A percentile compares a stretch with the other conserved stretches of the same genome.
Evolutionary conservation across 805 yeast species (phyloP).

Genomic region (Vanderwaltozyma polyspora): DNA sequence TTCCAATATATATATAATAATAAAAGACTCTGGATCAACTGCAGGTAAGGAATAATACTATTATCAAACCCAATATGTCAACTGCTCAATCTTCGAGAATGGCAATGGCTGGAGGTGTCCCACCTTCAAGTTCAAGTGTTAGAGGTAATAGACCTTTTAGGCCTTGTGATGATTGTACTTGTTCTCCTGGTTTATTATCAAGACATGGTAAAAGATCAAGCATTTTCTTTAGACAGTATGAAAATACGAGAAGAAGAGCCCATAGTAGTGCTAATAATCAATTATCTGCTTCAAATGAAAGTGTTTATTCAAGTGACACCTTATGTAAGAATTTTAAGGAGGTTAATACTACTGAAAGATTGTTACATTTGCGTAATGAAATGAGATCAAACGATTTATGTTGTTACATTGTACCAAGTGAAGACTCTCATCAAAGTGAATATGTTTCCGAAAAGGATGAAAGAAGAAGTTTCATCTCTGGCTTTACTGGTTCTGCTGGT

Average conservation of each 20-base stretch:
- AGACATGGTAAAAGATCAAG: constrained; percentile 52
- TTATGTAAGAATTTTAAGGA: constrained; percentile 29
- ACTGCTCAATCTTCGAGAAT: background rate
- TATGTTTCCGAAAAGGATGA: constrained; percentile 74
- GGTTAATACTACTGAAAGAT: constrained; percentile 46
- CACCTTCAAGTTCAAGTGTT: constrained; percentile 1
- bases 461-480: constrained; percentile 70
- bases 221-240: constrained; percentile 30
- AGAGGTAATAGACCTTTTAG: constrained; percentile 27
- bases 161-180: constrained; percentile 66
- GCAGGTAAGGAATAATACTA: too few relatives aligned
- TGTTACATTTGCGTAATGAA: constrained; percentile 45
- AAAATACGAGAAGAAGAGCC: constrained; percentile 23
- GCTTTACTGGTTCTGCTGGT: constrained; percentile 89
- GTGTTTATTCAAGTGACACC: constrained; percentile 31
- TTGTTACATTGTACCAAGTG: constrained; percentile 70
- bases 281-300: constrained; percentile 17
- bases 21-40: too few relatives aligned
- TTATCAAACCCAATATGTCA: too few relatives aligned
- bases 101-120: background rate
- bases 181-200: constrained; percentile 72
- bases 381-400: constrained; percentile 57
- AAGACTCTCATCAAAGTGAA: constrained; percentile 88
- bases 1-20: too few relatives aligned
- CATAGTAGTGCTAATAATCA: constrained; percentile 12